Percentiles rank a stretch among this genome's conserved stretches.
Evolutionary conservation across 495 filamentous ascomycete genomes (phyloP).

Genomic region (Podospora comata): DNA sequence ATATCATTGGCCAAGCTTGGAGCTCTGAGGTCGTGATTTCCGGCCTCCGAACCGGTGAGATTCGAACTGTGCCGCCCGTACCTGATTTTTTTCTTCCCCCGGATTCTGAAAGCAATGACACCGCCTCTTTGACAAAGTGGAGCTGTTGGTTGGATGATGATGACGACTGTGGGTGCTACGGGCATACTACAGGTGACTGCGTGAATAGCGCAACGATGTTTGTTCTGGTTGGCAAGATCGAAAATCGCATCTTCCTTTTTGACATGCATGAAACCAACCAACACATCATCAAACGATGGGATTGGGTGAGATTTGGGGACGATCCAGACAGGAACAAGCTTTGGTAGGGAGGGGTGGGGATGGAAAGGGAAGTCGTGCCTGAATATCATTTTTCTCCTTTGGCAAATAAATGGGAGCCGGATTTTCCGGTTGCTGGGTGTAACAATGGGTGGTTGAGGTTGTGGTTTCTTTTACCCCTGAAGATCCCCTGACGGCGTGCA

Average conservation of each 20-base stretch:
- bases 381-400: not conserved
- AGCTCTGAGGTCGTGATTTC: not conserved
- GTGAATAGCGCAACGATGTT: too few species aligned
- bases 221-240: too few species aligned
- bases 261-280: not conserved
- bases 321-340: too few species aligned
- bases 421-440: not conserved
- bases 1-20: not conserved
- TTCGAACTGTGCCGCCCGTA: not conserved
- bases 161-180: not conserved
- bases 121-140: not conserved
- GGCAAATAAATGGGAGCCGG: not conserved
- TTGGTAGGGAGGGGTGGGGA: not conserved
- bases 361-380: not conserved
- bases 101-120: too few species aligned
- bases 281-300: not conserved
- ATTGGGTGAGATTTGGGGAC: not conserved
- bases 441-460: not conserved
- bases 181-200: too few species aligned
- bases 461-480: not conserved
- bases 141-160: not conserved
- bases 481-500: not conserved
- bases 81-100: not conserved
- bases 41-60: not conserved
- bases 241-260: not conserved